These are phyloP conservation scores for Anastatica hierochuntica DNA, from an alignment of 345 rosid genomes.

Conservation along the genomic window DNA sequence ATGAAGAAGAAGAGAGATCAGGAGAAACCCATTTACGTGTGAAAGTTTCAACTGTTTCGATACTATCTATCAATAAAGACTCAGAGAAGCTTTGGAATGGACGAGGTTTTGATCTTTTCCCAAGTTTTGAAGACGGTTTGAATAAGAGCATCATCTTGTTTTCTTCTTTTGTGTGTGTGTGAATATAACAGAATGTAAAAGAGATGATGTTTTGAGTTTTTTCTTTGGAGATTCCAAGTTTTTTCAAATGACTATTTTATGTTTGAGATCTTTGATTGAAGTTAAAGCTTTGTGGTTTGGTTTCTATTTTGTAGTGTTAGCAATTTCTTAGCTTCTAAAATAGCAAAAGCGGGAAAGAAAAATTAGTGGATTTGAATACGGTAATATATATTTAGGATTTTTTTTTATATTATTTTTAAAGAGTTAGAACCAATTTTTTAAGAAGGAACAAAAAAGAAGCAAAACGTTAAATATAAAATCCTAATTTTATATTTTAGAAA, in stretches of 20 bases:
- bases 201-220: background rate
- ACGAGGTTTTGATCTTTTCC: slow-evolving; percentile 17
- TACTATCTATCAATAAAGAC: slow-evolving; percentile 40
- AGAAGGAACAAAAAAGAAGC: too few species aligned
- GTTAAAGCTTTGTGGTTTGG: too few species aligned
- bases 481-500: too few species aligned
- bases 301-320: too few species aligned
- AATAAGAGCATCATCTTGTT: slow-evolving; percentile 22
- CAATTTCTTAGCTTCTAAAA: too few species aligned
- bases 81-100: slow-evolving; percentile 43
- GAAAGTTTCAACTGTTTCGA: slow-evolving; percentile 33
- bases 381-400: background rate
- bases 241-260: slow-evolving; percentile 13
- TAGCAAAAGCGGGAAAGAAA: too few species aligned
- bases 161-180: background rate
- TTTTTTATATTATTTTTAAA: too few species aligned
- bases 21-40: slow-evolving; percentile 34
- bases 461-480: too few species aligned
- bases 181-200: background rate
- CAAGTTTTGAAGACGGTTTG: slow-evolving; percentile 21
- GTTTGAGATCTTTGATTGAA: slow-evolving; percentile 17
- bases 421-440: too few species aligned
- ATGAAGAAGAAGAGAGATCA: background rate
- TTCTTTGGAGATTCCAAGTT: slow-evolving; percentile 3
- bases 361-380: background rate